phyloP scores from a whole-genome alignment of 1,284 basidiomycete species.

The Moesziomyces aphidis region DNA sequence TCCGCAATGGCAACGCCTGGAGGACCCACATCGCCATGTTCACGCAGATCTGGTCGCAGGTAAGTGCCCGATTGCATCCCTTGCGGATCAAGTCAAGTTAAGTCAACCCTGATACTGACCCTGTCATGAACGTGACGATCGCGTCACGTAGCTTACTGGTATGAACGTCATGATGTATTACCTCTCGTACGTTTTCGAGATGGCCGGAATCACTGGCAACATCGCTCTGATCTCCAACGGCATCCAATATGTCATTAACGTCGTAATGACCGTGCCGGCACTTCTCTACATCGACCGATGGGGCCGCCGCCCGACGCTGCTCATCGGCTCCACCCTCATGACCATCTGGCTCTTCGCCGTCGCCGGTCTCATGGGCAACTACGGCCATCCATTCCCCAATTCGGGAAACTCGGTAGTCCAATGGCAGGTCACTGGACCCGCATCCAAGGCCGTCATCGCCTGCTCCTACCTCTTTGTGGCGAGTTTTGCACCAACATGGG shows the following conservation, averaged over 20 bases:
- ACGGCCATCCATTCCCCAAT: conserved; percentile 20
- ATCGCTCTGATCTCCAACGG: conserved; percentile 22
- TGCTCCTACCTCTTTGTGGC: conserved; percentile 49
- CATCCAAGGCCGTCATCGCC: conserved; percentile 45
- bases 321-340: conserved; percentile 45
- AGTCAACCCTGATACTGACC: too few relatives aligned
- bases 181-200: conserved; percentile 29
- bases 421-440: conserved; percentile 31
- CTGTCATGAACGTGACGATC: too few relatives aligned
- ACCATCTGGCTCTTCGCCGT: conserved; percentile 36
- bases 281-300: conserved; percentile 45
- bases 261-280: conserved; percentile 51
- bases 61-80: too few relatives aligned
- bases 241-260: conserved; percentile 54
- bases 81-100: too few relatives aligned
- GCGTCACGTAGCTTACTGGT: conserved; percentile 8
- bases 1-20: conserved; percentile 31
- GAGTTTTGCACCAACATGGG: conserved; percentile 37
- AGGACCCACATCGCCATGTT: conserved; percentile 33
- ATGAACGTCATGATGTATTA: conserved; percentile 49
- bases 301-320: conserved; percentile 48
- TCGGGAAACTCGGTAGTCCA: conserved; percentile 21
- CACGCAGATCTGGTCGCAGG: conserved; percentile 27
- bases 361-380: conserved; percentile 31
- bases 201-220: conserved; percentile 36